Base-by-base conservation (phyloP, 2,329 filamentous ascomycete genomes). In the Beauveria australis region DNA sequence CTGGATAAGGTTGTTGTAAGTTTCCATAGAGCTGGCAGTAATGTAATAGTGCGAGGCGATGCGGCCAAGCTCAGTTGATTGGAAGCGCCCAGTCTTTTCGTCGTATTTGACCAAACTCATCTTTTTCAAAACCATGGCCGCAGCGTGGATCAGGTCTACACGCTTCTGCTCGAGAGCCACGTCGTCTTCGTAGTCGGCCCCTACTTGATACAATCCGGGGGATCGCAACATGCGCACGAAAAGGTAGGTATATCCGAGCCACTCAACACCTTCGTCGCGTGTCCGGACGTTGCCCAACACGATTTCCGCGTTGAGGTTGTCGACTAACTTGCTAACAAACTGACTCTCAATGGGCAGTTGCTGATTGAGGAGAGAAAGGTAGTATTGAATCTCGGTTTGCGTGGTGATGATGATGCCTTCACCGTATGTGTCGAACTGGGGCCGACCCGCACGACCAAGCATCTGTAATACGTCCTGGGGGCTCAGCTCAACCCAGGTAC, bases 31-130 rank as follows among this genome's bases (percentile, higher is more conserved):
- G 66, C 86, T 91, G 74, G 96, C 87, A 0, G 92, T 94, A 70
- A 99, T 97, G 78, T 99, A 99, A 79, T 99, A 99, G 73, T 99
- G 94, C 16, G 93, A 97, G 6, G 95, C 89, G 66, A 99, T 95
- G 47, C 94, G 88, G 57, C 95, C 94, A 59, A 99, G 86, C 73
- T 99, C 94, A 0, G 94, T 99, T 4, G 90, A 85, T 74, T 96
- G 92, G 37, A 99, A 75, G 68, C 87, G 89, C 28, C 95, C 94
- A 1, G 88, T 87, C 75, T 94, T 94, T 73, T 95, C 94, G 68
- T 99, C 94, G 70, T 99, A 99, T 70, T 96, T 97, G 74, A 96
- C 81, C 8, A 99, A 82, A 63, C 88, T 92, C 2, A 91, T 91
- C 70, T 90, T 94, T 69, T 95, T 91, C 12, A 99, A 78, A 1